Conservation (phyloP, 2,329 filamentous ascomycete genomes). For the Thermothelomyces thermophilus region DNA sequence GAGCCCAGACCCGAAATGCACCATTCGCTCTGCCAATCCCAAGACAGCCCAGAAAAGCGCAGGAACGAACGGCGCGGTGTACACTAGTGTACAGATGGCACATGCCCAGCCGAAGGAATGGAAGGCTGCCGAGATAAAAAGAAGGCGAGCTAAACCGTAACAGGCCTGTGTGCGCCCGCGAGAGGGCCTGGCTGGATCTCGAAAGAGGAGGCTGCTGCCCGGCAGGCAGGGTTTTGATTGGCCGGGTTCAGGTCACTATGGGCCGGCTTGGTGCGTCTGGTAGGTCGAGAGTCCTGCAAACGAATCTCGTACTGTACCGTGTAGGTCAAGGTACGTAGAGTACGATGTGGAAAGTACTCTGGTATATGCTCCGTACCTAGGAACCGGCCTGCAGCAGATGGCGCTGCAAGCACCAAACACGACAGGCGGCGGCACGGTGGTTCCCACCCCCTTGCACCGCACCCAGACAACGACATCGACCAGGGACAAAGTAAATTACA, state of each 20-base stretch:
- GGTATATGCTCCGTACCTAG: no score
- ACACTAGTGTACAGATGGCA: background rate
- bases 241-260: conserved; percentile 5
- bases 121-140: conserved; percentile 1
- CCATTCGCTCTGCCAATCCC: background rate
- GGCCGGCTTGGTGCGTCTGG: conserved; percentile 14
- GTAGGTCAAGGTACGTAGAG: no score
- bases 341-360: no score
- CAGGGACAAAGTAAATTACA: conserved; percentile 28
- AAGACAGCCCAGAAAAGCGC: background rate
- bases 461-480: conserved; percentile 27
- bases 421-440: conserved; percentile 18
- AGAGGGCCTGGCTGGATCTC: no score
- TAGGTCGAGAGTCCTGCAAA: background rate
- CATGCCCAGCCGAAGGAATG: background rate
- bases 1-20: background rate
- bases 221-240: conserved; percentile 11
- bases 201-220: conserved; percentile 2
- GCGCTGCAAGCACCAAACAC: conserved; percentile 1
- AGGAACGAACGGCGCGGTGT: no score
- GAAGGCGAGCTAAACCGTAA: conserved; percentile 11
- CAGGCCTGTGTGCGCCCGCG: no score
- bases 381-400: background rate
- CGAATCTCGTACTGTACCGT: background rate
- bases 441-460: conserved; percentile 21